Evolutionary conservation across 2,329 filamentous ascomycete genomes (phyloP), one percentile per base, ranked within the genome.

Genomic region (Eutypella sp.): DNA sequence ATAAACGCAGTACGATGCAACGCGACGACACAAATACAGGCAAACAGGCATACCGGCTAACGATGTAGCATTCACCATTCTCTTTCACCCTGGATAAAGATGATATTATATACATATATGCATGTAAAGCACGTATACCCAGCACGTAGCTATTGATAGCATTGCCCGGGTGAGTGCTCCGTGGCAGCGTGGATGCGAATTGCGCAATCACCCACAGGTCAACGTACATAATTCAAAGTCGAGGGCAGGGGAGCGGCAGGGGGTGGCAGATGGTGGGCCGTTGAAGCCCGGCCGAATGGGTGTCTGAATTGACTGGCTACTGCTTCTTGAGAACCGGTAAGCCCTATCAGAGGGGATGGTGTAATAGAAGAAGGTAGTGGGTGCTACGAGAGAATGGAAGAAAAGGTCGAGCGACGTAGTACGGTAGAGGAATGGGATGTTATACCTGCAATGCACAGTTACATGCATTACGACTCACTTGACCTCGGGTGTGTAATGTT

Each of bases 391-490:
- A n/a, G n/a, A n/a, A n/a, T n/a, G n/a, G n/a, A n/a, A n/a, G n/a
- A n/a, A n/a, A n/a, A n/a, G n/a, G n/a, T n/a, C n/a, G n/a, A n/a
- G n/a, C n/a, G n/a, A n/a, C n/a, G n/a, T n/a, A n/a, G n/a, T n/a
- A n/a, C n/a, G n/a, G n/a, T n/a, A n/a, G n/a, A n/a, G n/a, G n/a
- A n/a, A n/a, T n/a, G n/a, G n/a, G n/a, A n/a, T n/a, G n/a, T n/a
- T n/a, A n/a, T 39, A 40, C 50, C 48, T 46, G 56, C 49, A 49
- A 7, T 43, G n/a, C 48, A 33, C n/a, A n/a, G n/a, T n/a, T 55
- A 60, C 59, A 60, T 59, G 54, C 46, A 55, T 48, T 51, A 47
- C 49, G 48, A 57, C 61, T 64, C 59, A 63, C 60, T 64, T 56
- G 54, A 58, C 46, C 40, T 55, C 50, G 47, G 46, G 20, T 33